These are phyloP conservation scores for Claviceps pazoutovae DNA, from an alignment of 2,329 filamentous ascomycete genomes.

Conservation along the genomic window DNA sequence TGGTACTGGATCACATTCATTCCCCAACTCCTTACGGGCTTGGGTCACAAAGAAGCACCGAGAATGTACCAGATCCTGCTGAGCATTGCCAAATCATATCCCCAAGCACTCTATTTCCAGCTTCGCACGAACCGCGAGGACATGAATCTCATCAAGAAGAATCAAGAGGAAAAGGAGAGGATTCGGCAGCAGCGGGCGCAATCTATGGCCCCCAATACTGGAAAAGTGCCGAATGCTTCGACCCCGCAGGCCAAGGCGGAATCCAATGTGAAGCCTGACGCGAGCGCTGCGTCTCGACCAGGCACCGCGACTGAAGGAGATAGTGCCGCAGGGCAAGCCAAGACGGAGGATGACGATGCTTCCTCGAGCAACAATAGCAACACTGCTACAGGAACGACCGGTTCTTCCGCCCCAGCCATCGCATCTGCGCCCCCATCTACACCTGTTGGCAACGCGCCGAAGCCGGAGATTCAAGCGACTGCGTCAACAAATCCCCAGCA, in stretches of 20 bases:
- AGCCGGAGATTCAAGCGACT: slow-evolving; percentile 9
- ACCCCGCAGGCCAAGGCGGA: slow-evolving; percentile 42
- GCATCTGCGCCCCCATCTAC: slow-evolving; percentile 11
- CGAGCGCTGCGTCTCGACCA: slow-evolving; percentile 28
- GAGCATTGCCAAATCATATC: slow-evolving; percentile 91
- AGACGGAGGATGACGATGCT: slow-evolving; percentile 28
- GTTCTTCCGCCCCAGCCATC: slow-evolving; percentile 14
- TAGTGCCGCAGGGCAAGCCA: slow-evolving; percentile 21
- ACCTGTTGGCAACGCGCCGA: slow-evolving; percentile 8
- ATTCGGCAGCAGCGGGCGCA: slow-evolving; percentile 36
- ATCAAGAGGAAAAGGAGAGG: slow-evolving; percentile 62
- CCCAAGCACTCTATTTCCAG: slow-evolving; percentile 91
- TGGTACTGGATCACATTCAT: slow-evolving; percentile 99
- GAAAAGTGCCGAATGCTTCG: slow-evolving; percentile 25
- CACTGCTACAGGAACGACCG: slow-evolving; percentile 9
- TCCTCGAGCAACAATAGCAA: slow-evolving; percentile 12
- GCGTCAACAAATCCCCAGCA: slow-evolving; percentile 16
- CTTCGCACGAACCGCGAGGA: slow-evolving; percentile 88
- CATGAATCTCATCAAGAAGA: slow-evolving; percentile 82
- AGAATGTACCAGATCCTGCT: slow-evolving; percentile 76
- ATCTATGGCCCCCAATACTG: slow-evolving; percentile 28
- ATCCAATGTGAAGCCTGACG: slow-evolving; percentile 20
- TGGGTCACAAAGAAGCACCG: slow-evolving; percentile 81
- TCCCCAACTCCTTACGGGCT: slow-evolving; percentile 81
- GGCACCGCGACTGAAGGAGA: slow-evolving; percentile 38